Percentiles rank a stretch among this genome's conserved stretches.
phyloP scores from a whole-genome alignment of 2,329 filamentous ascomycete genomes.

The Nectriaceae sp. region DNA sequence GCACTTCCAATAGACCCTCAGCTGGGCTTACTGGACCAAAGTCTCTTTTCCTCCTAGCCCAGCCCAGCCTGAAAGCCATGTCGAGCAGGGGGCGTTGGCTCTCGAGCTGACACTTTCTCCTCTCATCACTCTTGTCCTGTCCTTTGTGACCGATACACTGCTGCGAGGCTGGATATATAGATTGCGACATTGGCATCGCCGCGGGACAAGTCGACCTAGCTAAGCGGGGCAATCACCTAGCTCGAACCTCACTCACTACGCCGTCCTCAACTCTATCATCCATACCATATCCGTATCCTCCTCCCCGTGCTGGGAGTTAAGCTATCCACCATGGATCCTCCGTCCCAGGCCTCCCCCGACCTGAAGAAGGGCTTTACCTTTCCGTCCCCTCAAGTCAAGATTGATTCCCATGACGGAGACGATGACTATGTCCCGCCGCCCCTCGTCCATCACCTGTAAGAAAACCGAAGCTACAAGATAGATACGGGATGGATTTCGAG shows the following conservation, averaged over 20 bases:
- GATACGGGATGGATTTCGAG: neutral
- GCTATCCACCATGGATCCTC: constrained; percentile 22
- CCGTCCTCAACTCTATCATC: neutral
- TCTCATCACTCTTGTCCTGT: neutral
- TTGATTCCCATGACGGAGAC: constrained; percentile 32
- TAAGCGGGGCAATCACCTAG: constrained; percentile 21
- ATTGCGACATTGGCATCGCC: constrained; percentile 3
- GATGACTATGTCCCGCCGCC: constrained; percentile 31
- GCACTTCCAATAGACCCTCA: neutral
- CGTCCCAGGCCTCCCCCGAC: constrained; percentile 11
- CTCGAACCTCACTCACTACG: neutral
- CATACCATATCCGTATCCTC: neutral
- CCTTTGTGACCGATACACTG: neutral
- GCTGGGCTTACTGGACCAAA: neutral
- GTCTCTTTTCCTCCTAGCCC: neutral
- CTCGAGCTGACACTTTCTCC: neutral
- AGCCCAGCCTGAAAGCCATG: neutral
- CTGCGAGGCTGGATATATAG: neutral
- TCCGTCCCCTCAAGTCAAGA: constrained; percentile 32
- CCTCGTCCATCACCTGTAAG: constrained; percentile 46
- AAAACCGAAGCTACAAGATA: neutral
- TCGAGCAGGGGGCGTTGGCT: neutral
- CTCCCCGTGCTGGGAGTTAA: constrained; percentile 1
- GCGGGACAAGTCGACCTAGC: constrained; percentile 9
- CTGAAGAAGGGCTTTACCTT: constrained; percentile 25